These are phyloP conservation scores for Claviceps purpurea DNA, from an alignment of 2,329 filamentous ascomycete genomes.

Conservation along the genomic window DNA sequence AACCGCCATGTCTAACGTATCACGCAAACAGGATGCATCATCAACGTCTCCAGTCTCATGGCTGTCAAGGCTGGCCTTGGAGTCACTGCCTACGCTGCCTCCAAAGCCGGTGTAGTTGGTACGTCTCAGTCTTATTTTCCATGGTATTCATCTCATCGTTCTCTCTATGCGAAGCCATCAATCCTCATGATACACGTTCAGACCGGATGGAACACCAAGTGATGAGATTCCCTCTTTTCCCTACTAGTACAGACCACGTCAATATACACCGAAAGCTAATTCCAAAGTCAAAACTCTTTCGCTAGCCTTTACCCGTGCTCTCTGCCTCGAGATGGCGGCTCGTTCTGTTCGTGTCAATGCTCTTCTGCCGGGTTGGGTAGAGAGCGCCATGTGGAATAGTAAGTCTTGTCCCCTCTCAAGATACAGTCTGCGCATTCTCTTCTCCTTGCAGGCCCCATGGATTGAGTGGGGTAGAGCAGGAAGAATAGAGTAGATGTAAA, in stretches of 20 bases:
- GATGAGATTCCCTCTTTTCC: not conserved
- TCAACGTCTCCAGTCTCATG: slow-evolving; percentile 71
- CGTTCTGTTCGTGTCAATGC: slow-evolving; percentile 62
- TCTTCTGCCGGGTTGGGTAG: slow-evolving; percentile 70
- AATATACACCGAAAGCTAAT: not conserved
- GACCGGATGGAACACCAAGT: too few species aligned
- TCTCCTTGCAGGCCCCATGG: not conserved
- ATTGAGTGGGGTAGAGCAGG: not conserved
- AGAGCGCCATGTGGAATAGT: slow-evolving; percentile 70
- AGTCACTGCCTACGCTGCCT: slow-evolving; percentile 60
- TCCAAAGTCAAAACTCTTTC: slow-evolving; percentile 2
- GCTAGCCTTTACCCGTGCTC: slow-evolving; percentile 52
- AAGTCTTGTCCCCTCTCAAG: slow-evolving; percentile 16
- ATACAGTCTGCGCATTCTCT: not conserved
- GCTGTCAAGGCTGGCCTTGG: slow-evolving; percentile 56
- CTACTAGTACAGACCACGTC: slow-evolving; percentile 6
- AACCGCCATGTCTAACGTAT: not conserved
- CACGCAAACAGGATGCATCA: slow-evolving; percentile 45
- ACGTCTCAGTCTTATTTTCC: slow-evolving; percentile 13
- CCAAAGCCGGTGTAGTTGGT: slow-evolving; percentile 69
- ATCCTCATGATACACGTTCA: not conserved
- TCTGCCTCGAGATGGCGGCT: slow-evolving; percentile 48
- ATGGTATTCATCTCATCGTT: slow-evolving; percentile 4
- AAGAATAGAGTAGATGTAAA: not conserved
- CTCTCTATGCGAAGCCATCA: not conserved